Evolutionary conservation across 768 basidiomycete genomes (phyloP), one percentile per base, ranked within the genome.

Genomic region (Tulasnella sp.): DNA sequence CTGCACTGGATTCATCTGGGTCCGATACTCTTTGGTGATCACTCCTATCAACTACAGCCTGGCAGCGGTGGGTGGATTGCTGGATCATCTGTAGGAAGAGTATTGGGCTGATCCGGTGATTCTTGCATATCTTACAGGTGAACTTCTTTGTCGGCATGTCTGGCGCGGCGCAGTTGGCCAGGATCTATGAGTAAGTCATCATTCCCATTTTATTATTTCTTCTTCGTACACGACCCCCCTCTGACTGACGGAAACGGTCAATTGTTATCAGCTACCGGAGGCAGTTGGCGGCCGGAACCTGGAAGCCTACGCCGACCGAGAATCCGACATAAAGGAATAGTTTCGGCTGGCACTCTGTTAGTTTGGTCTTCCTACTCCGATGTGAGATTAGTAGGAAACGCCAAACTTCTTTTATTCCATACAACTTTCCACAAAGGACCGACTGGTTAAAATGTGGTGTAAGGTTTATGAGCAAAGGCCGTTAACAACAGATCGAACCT

Each of bases 311-410:
- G 44, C 53, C 57, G 4, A 29, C 44, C 19, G 25, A 22, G 15
- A 52, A 51, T 41, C 21, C 5, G 5, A 19, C 8, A 48, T 48
- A 2, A 51, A 19, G 52, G 22, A 49, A 24, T 41, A n/a, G 41
- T 56, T 46, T 52, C 19, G 24, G 52, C 21, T 21, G 9, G 94
- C 96, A 67, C 97, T 98, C 70, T 98, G 94, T 94, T 93, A 97
- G 44, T 85, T 94, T 62, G 97, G 96, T 73, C 96, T 92, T n/a
- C 98, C n/a, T n/a, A n/a, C n/a, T n/a, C n/a, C n/a, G n/a, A n/a
- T n/a, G n/a, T n/a, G n/a, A 54, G 96, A 74, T 96, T n/a, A n/a
- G n/a, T n/a, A n/a, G n/a, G n/a, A n/a, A n/a, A n/a, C n/a, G n/a
- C n/a, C n/a, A n/a, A n/a, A n/a, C n/a, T n/a, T n/a, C n/a, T n/a